Evolutionary conservation across 1,284 basidiomycete species (phyloP).

Genomic region (Leccinum pseudoinsigne): DNA sequence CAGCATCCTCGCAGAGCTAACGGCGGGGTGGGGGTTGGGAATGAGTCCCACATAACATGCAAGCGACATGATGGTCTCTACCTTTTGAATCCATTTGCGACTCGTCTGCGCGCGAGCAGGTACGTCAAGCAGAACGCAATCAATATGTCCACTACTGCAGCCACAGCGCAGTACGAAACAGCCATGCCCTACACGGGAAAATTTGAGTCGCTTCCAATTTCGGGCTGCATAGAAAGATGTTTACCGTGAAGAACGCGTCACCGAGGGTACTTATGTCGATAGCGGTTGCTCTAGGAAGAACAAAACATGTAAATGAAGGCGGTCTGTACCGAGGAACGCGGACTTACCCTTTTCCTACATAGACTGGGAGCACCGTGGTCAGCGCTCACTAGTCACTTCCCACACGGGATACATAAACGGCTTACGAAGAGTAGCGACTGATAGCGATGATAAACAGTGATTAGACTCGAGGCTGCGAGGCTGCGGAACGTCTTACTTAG

Average conservation of each 20-base stretch:
- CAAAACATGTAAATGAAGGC: not conserved
- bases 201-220: not conserved
- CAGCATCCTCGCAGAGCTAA: constrained; percentile 6
- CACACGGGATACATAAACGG: not conserved
- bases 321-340: not conserved
- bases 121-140: constrained; percentile 7
- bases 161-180: constrained; percentile 4
- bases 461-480: not conserved
- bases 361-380: constrained; percentile 1
- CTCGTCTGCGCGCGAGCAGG: constrained; percentile 5
- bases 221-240: not conserved
- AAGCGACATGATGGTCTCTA: not conserved
- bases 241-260: constrained; percentile 4
- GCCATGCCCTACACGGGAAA: not conserved
- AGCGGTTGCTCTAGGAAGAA: not conserved
- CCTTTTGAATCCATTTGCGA: constrained; percentile 3
- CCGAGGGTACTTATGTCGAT: not conserved
- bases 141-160: constrained; percentile 5
- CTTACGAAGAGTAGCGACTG: constrained; percentile 5
- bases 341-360: constrained; percentile 5
- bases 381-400: not conserved
- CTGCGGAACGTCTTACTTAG: constrained; percentile 1
- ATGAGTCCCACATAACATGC: not conserved
- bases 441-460: not conserved
- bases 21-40: not conserved